A percentile compares a stretch with the other conserved stretches of the same genome.
Conservation (phyloP, 345 rosid species). For the Salix dunnii region DNA sequence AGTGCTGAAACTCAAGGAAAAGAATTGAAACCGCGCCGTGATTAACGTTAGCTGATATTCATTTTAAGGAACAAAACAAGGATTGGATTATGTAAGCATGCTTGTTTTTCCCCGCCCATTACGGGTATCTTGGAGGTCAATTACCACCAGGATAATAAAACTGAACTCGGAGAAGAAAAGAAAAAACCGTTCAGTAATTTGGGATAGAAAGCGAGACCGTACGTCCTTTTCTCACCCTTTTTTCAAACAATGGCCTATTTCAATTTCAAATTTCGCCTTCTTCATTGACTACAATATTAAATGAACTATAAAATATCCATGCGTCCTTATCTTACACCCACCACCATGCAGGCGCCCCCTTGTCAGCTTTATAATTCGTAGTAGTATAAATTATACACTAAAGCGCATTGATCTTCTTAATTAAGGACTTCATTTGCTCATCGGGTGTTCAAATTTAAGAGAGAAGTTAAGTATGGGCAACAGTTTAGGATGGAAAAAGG, state of each 20-base stretch:
- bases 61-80: neutral
- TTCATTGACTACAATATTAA: slow-evolving; percentile 37
- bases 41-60: slow-evolving; percentile 19
- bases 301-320: slow-evolving; percentile 1
- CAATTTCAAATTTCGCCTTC: slow-evolving; percentile 29
- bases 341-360: slow-evolving; percentile 2
- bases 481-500: slow-evolving; percentile 55
- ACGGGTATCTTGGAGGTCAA: slow-evolving; percentile 8
- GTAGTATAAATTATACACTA: neutral
- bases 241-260: slow-evolving; percentile 30
- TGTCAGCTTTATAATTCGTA: neutral
- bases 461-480: slow-evolving; percentile 57
- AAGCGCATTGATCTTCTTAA: neutral
- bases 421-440: neutral
- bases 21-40: slow-evolving; percentile 24
- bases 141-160: neutral
- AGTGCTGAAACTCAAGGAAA: neutral
- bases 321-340: slow-evolving; percentile 15
- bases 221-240: slow-evolving; percentile 5
- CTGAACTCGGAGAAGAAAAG: neutral
- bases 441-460: neutral
- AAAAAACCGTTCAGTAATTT: neutral
- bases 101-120: slow-evolving; percentile 17
- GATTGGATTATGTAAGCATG: slow-evolving; percentile 2
- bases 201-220: slow-evolving; percentile 24